A percentile compares a stretch with the other conserved stretches of the same genome.
These are phyloP conservation scores for Lipomyces kockii DNA, from an alignment of 805 yeast species.

Conservation along the genomic window DNA sequence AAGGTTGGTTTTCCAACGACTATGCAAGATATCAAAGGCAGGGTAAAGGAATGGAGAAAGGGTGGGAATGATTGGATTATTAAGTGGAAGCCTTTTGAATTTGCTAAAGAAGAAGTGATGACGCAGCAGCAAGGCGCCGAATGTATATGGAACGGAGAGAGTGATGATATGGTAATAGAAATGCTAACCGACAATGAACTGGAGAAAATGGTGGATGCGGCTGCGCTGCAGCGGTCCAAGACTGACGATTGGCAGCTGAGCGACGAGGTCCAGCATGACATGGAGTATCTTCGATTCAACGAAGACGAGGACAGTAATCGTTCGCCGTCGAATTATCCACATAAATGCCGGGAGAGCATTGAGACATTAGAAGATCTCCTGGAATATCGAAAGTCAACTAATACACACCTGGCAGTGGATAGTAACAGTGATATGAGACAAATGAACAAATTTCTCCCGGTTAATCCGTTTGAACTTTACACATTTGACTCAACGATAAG, in stretches of 20 bases:
- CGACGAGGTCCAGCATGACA: constrained; percentile 1
- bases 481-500: not conserved
- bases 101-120: not conserved
- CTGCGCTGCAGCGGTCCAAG: not conserved
- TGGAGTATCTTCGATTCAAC: not conserved
- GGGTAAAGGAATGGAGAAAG: constrained; percentile 7
- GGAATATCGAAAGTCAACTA: not conserved
- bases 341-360: not conserved
- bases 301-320: not conserved
- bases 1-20: not conserved
- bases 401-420: not conserved
- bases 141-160: not conserved
- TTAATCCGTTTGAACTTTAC: constrained; percentile 13
- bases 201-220: not conserved
- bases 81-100: constrained; percentile 18
- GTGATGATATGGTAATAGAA: not conserved
- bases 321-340: not conserved
- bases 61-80: not conserved
- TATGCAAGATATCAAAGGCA: constrained; percentile 3
- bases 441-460: not conserved
- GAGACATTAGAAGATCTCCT: constrained; percentile 13
- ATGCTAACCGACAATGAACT: not conserved
- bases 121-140: not conserved
- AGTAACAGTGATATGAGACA: not conserved
- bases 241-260: constrained; percentile 14